A percentile compares a stretch with the other conserved stretches of the same genome.
Conservation (phyloP, 148 eudicot species). For the Rhododendron mucronatum region DNA sequence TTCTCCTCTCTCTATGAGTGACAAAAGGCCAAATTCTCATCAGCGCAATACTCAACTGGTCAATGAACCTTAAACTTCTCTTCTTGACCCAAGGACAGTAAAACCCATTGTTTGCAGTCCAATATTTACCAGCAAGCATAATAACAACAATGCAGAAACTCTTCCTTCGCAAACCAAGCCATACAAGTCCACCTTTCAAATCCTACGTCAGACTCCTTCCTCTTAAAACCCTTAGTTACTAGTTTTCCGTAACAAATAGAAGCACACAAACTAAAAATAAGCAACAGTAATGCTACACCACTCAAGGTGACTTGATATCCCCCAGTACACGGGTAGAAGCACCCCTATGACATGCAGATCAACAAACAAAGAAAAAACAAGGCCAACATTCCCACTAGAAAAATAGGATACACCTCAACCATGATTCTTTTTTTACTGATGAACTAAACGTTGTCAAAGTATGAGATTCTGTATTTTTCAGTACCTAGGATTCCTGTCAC, state of each 20-base stretch:
- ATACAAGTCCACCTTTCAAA: not conserved
- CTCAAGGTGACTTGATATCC: not conserved
- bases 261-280: not conserved
- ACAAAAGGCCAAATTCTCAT: not conserved
- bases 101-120: not conserved
- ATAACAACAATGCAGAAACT: not conserved
- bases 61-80: constrained; percentile 7
- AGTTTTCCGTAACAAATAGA: not conserved
- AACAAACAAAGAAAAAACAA: not conserved
- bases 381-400: not conserved
- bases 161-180: not conserved
- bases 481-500: not conserved
- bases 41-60: not conserved
- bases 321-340: not conserved
- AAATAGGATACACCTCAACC: not conserved
- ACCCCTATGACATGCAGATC: not conserved
- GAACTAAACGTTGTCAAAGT: not conserved
- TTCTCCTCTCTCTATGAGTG: not conserved
- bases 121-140: not conserved
- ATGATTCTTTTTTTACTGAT: not conserved
- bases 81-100: not conserved
- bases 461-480: not conserved
- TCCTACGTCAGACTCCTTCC: not conserved
- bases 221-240: not conserved
- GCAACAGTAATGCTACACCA: not conserved